Conservation (phyloP, 139 green algal genomes). For the Chlamydomonas schloesseri region DNA sequence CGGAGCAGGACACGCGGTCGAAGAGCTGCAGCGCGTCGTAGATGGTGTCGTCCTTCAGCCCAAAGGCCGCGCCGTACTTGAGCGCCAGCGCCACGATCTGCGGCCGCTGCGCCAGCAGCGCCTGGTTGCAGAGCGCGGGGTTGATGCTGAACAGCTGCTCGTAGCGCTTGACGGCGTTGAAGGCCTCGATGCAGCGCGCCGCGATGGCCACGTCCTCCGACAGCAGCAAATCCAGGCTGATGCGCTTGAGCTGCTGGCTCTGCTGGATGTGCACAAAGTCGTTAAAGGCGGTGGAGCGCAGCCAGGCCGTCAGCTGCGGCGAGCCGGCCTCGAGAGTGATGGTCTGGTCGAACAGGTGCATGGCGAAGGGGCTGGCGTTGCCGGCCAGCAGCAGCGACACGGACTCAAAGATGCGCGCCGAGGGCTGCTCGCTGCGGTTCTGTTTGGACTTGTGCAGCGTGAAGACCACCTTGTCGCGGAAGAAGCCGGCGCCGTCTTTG, state of each 20-base stretch:
- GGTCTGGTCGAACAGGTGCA: constrained; percentile 49
- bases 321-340: constrained; percentile 50
- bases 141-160: constrained; percentile 48
- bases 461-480: constrained; percentile 53
- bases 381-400: constrained; percentile 57
- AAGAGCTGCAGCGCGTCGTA: constrained; percentile 65
- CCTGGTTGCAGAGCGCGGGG: constrained; percentile 37
- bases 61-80: constrained; percentile 56
- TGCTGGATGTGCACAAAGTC: constrained; percentile 52
- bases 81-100: constrained; percentile 58
- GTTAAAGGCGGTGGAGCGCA: constrained; percentile 57
- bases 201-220: constrained; percentile 70
- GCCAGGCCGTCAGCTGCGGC: constrained; percentile 49
- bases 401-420: constrained; percentile 40
- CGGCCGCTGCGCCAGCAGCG: constrained; percentile 54
- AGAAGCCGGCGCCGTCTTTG: constrained; percentile 58
- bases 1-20: constrained; percentile 50
- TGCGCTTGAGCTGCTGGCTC: constrained; percentile 43
- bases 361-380: constrained; percentile 55
- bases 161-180: constrained; percentile 71
- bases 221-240: constrained; percentile 58
- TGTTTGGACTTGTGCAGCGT: constrained; percentile 63
- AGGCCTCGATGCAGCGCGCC: constrained; percentile 78
- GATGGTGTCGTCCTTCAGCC: constrained; percentile 52
- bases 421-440: constrained; percentile 54